phyloP scores from a whole-genome alignment of 805 yeast genomes.

The Kurtzmaniella cleridarum region DNA sequence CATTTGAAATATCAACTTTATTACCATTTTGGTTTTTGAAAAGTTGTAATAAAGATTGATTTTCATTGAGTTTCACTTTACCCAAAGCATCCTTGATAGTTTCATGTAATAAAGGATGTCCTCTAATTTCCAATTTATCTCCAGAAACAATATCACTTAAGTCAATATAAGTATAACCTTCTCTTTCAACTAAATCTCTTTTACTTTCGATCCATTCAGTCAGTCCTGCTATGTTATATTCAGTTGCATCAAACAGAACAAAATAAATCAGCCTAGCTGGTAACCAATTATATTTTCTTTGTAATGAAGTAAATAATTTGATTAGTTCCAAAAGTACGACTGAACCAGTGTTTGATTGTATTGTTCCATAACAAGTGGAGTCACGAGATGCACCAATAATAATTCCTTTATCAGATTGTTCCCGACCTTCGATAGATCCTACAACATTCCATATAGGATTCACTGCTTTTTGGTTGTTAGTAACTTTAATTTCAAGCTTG shows the following conservation, averaged over 20 bases:
- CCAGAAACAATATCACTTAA: conserved; percentile 60
- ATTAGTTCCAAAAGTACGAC: conserved; percentile 66
- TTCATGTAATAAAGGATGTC: conserved; percentile 60
- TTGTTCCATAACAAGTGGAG: conserved; percentile 69
- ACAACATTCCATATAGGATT: conserved; percentile 77
- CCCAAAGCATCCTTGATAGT: conserved; percentile 40
- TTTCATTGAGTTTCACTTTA: conserved; percentile 13
- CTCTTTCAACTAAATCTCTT: conserved; percentile 47
- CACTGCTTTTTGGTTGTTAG: conserved; percentile 40
- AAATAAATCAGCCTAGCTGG: conserved; percentile 82
- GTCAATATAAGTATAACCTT: conserved; percentile 69
- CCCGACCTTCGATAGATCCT: conserved; percentile 74
- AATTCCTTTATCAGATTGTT: conserved; percentile 67
- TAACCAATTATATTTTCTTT: conserved; percentile 64
- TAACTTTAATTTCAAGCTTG: conserved; percentile 21
- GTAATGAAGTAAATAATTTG: conserved; percentile 59
- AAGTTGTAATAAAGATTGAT: conserved; percentile 19
- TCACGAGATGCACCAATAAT: conserved; percentile 83
- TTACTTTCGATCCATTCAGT: conserved; percentile 66
- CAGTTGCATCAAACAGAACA: conserved; percentile 77
- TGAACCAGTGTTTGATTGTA: conserved; percentile 69
- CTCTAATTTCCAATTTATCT: conserved; percentile 45
- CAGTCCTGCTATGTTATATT: conserved; percentile 81
- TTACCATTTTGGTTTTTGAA: conserved; percentile 19
- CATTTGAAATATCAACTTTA: conserved; percentile 22